These are phyloP conservation scores for Penicillium sclerotigenum DNA, from an alignment of 2,329 filamentous ascomycete genomes.

Conservation along the genomic window DNA sequence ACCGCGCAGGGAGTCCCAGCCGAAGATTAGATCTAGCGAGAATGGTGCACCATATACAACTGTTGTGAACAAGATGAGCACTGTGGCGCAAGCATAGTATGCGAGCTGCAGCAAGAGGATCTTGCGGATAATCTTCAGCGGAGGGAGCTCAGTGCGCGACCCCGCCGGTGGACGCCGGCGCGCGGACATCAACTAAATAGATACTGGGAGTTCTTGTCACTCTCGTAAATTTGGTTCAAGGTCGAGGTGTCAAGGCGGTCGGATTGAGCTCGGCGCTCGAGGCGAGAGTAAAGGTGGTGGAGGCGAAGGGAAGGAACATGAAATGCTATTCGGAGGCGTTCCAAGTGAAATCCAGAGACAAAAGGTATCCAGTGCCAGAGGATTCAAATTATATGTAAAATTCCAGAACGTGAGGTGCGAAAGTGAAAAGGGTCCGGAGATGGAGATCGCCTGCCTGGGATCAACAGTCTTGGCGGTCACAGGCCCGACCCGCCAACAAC, in stretches of 20 bases:
- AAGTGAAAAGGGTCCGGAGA: slow-evolving; percentile 11
- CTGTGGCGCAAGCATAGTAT: slow-evolving; percentile 61
- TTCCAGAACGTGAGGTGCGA: not conserved
- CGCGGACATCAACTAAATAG: slow-evolving; percentile 36
- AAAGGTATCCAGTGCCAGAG: not conserved
- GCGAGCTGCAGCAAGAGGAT: slow-evolving; percentile 62
- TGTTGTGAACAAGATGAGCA: slow-evolving; percentile 65
- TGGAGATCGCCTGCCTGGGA: slow-evolving; percentile 13
- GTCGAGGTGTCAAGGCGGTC: not conserved
- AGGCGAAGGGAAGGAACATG: slow-evolving; percentile 1
- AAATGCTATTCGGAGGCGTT: not conserved
- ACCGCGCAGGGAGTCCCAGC: slow-evolving; percentile 62
- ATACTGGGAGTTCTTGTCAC: not conserved
- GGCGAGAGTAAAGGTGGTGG: not conserved
- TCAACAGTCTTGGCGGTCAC: slow-evolving; percentile 27
- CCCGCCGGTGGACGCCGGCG: slow-evolving; percentile 62
- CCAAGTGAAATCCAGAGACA: not conserved
- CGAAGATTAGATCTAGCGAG: slow-evolving; percentile 57
- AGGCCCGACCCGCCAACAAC: slow-evolving; percentile 17
- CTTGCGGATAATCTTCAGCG: slow-evolving; percentile 64
- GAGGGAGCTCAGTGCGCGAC: slow-evolving; percentile 64
- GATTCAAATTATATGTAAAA: not conserved
- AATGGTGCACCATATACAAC: slow-evolving; percentile 63
- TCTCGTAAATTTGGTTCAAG: not conserved
- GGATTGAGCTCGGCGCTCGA: slow-evolving; percentile 8